Evolutionary conservation across 1,139 yeast species (phyloP), one percentile per base, ranked within the genome.

Genomic region (Taiozyma sp.): DNA sequence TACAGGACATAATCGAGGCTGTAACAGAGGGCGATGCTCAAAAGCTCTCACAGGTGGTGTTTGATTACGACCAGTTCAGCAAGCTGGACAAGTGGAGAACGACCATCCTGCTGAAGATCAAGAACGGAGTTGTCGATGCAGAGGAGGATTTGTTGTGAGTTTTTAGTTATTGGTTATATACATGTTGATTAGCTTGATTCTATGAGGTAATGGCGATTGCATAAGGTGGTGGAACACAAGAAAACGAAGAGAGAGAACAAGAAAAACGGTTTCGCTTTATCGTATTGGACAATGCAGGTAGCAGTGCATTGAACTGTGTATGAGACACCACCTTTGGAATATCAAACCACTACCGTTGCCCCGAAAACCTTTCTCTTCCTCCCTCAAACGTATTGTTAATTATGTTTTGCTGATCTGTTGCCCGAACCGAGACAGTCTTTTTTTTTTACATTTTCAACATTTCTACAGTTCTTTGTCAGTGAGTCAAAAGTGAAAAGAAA

Each of bases 61-160:
- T 78, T 66, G 96, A 88, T 57, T 93, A 72, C 64, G 99, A 93
- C 68, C 96, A 89, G 68, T 91, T 88, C 68, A 77, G 85, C 59
- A 90, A 91, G 69, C 81, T 93, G 53, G 99, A 95, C 68, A 89
- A 87, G 63, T 86, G 96, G 84, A 91, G 89, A 74, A 89, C 97
- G n/a, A 83, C 88, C 40, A 75, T 93, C 51, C 76, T 95, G 59
- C 78, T 92, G 64, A 86, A 86, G 70, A 83, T 93, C 62, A 93
- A 93, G 75, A 86, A 80, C 58, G 71, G 80, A 8, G 85, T 89
- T 49, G 81, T 81, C 46, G 85, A 82, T 54, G 87, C 84, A 47
- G 96, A 87, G 51, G 96, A 89, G 52, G 84, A 81, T 56, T 55
- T 70, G 48, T 57, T 66, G 32, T 64, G 54, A 50, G 19, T 32